These are phyloP conservation scores for Boletus rex-veris DNA, from an alignment of 768 basidiomycete genomes.

Conservation along the genomic window DNA sequence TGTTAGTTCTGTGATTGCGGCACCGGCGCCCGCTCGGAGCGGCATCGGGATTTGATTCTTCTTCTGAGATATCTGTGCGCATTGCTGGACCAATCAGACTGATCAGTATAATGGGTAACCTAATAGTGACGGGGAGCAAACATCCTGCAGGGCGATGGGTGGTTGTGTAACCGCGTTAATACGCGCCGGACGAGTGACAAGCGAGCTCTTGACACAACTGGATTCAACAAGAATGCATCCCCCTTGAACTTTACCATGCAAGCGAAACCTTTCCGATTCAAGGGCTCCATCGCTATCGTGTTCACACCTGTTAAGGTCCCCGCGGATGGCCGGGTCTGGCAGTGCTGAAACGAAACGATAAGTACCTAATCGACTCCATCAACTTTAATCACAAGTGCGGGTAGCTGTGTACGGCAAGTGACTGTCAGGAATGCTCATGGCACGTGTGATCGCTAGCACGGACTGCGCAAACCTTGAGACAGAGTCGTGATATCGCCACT, in stretches of 20 bases:
- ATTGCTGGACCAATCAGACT: conserved; percentile 12
- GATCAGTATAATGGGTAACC: neutral
- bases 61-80: conserved; percentile 2
- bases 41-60: neutral
- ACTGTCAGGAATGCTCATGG: neutral
- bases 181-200: neutral
- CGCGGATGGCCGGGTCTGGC: conserved; percentile 4
- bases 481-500: neutral
- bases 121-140: too few relatives aligned
- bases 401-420: conserved; percentile 2
- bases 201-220: neutral
- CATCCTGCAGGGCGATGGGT: too few relatives aligned
- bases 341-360: conserved; percentile 6
- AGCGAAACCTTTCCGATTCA: neutral
- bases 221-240: neutral
- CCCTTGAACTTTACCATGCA: neutral
- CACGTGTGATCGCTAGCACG: conserved; percentile 1
- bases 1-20: conserved; percentile 7
- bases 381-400: neutral
- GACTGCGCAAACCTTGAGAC: neutral
- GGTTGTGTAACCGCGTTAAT: too few relatives aligned
- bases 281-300: neutral
- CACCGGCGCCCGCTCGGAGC: conserved; percentile 4
- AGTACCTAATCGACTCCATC: neutral
- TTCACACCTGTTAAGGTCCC: conserved; percentile 8